Conservation (phyloP, 2,329 filamentous ascomycete genomes). For the Alternaria triticina region DNA sequence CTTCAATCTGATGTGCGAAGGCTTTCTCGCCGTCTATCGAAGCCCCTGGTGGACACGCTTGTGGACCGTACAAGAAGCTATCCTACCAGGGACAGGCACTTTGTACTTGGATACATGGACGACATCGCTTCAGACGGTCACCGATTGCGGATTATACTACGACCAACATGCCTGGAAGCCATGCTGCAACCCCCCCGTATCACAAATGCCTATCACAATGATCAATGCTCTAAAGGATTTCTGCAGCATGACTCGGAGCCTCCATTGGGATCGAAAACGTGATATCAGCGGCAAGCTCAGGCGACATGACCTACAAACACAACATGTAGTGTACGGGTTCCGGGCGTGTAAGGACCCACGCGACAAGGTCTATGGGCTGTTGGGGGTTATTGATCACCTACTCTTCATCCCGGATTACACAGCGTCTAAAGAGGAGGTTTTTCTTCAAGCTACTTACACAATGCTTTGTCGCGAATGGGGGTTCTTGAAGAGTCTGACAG, state of each 20-base stretch:
- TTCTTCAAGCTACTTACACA: not conserved
- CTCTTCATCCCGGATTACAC: not conserved
- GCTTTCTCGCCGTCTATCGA: not conserved
- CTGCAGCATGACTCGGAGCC: not conserved
- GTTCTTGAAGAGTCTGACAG: not conserved
- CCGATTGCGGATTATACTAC: not conserved
- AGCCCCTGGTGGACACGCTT: not conserved
- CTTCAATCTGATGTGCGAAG: not conserved
- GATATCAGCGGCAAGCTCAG: not conserved
- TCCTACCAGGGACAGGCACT: not conserved
- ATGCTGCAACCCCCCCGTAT: not conserved
- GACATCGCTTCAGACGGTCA: not conserved
- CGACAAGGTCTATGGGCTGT: not conserved
- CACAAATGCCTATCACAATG: not conserved
- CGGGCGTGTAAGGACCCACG: not conserved
- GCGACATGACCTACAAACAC: not conserved
- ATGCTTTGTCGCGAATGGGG: not conserved
- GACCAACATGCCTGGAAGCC: not conserved
- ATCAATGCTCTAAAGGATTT: not conserved
- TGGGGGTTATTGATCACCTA: not conserved
- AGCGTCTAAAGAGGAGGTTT: not conserved
- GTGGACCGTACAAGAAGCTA: not conserved
- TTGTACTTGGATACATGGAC: not conserved
- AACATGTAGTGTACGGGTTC: not conserved
- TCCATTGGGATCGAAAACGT: not conserved